These are phyloP conservation scores for Leishmania guyanensis DNA, from an alignment of 208 protist species.

Conservation along the genomic window DNA sequence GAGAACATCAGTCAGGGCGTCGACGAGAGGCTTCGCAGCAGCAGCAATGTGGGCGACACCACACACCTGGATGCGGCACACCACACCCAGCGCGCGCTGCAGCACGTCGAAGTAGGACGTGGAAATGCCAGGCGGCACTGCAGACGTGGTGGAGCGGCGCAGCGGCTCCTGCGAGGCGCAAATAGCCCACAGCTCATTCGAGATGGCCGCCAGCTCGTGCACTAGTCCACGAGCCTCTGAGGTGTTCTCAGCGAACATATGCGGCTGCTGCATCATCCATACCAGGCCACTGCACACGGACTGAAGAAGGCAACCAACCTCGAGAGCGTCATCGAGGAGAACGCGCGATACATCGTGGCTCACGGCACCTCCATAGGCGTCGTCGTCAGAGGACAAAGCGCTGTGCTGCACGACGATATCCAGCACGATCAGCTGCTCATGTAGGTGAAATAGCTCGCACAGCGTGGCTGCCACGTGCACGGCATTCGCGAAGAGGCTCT, in stretches of 20 bases:
- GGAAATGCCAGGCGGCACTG: constrained; percentile 16
- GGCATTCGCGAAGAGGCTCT: constrained; percentile 69
- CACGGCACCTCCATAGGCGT: constrained; percentile 5
- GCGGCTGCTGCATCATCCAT: constrained; percentile 63
- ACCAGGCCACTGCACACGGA: constrained; percentile 45
- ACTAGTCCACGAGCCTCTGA: constrained; percentile 31
- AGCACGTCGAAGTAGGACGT: constrained; percentile 12
- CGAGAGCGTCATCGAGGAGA: constrained; percentile 49
- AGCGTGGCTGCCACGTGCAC: constrained; percentile 43
- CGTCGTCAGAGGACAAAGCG: constrained; percentile 13
- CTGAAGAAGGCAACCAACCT: constrained; percentile 58
- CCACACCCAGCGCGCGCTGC: constrained; percentile 15
- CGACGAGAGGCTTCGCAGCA: constrained; percentile 19
- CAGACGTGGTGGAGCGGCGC: constrained; percentile 18
- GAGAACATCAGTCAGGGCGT: constrained; percentile 15
- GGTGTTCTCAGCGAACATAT: constrained; percentile 30
- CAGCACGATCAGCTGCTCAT: constrained; percentile 43
- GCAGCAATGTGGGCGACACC: constrained; percentile 9
- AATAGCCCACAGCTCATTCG: constrained; percentile 67
- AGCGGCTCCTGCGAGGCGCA: constrained; percentile 43
- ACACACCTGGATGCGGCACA: constrained; percentile 20
- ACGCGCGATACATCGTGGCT: constrained; percentile 9
- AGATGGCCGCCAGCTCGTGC: constrained; percentile 37
- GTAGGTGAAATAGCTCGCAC: constrained; percentile 39
- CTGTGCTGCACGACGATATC: constrained; percentile 33